Conservation (phyloP, 2,329 filamentous ascomycete species). For the Aspergillus ruber region DNA sequence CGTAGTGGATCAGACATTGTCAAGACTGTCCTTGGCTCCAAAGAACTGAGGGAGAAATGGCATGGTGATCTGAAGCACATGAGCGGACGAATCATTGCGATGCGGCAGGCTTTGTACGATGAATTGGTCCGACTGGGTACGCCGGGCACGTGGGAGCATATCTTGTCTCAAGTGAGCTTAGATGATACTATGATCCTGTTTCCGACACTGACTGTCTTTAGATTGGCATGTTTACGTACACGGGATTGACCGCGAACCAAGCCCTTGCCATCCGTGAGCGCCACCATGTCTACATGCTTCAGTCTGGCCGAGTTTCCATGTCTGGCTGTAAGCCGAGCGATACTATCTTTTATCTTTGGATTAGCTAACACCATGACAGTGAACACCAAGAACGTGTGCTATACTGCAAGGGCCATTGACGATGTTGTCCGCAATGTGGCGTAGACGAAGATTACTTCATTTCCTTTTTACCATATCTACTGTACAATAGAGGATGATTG, state of each 20-base stretch:
- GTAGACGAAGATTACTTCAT: not conserved
- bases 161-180: conserved; percentile 9
- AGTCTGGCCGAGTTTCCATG: conserved; percentile 14
- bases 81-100: conserved; percentile 10
- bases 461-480: not conserved
- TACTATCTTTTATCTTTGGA: not conserved
- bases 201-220: not conserved
- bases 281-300: conserved; percentile 16
- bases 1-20: conserved; percentile 14
- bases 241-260: conserved; percentile 9
- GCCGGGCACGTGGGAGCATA: conserved; percentile 12
- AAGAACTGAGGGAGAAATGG: conserved; percentile 6
- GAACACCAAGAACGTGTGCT: conserved; percentile 11
- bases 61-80: conserved; percentile 10
- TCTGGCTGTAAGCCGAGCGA: conserved; percentile 11
- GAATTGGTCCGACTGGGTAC: conserved; percentile 8
- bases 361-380: not conserved
- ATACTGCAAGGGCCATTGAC: conserved; percentile 12
- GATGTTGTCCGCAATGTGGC: conserved; percentile 10
- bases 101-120: conserved; percentile 12
- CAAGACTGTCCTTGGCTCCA: conserved; percentile 7
- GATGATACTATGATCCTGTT: not conserved
- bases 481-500: not conserved
- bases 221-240: conserved; percentile 18
- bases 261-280: conserved; percentile 8